Percentiles rank a stretch among this genome's conserved stretches.
Conservation (phyloP, 2,329 filamentous ascomycete species). For the Ophiostoma sp. region DNA sequence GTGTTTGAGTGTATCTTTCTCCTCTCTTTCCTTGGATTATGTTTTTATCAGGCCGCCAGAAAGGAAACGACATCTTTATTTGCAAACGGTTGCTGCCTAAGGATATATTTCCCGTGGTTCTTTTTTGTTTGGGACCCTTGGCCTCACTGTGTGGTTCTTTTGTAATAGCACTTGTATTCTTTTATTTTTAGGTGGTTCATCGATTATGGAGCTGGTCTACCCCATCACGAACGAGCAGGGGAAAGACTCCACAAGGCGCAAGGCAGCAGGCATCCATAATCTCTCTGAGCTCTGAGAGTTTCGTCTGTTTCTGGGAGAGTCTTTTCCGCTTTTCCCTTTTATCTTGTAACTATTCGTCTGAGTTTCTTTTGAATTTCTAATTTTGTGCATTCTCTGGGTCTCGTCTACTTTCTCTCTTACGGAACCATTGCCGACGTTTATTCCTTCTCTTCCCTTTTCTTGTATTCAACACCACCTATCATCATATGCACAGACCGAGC, state of each 20-base stretch:
- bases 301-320: neutral
- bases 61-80: neutral
- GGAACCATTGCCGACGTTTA: neutral
- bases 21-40: neutral
- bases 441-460: neutral
- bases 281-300: neutral
- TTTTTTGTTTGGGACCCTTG: neutral
- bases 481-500: neutral
- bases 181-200: neutral
- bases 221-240: neutral
- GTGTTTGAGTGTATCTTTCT: neutral
- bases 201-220: neutral
- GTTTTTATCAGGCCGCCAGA: neutral
- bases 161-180: neutral
- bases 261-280: constrained; percentile 25
- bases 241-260: constrained; percentile 16
- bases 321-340: neutral
- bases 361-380: neutral
- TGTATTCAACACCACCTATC: neutral
- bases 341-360: neutral
- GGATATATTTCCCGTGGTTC: neutral
- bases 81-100: constrained; percentile 4
- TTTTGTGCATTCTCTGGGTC: neutral
- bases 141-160: too few relatives aligned
- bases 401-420: neutral